Conservation (phyloP, 2,329 filamentous ascomycete genomes). For the Xylariaceae sp. region DNA sequence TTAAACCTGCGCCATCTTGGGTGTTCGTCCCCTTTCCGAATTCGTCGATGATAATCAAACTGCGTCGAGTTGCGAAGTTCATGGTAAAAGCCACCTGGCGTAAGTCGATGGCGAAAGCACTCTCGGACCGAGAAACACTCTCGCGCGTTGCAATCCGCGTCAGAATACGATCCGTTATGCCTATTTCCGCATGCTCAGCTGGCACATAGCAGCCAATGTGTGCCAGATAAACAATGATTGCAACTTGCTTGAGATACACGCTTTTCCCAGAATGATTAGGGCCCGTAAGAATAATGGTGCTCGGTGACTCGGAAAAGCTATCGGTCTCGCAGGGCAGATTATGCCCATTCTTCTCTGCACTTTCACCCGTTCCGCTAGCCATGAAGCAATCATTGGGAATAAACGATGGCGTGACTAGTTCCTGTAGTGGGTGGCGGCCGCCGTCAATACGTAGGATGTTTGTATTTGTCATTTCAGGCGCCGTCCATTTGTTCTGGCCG, state of each 20-base stretch:
- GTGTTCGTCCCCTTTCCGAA: slow-evolving; percentile 65
- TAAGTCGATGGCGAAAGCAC: slow-evolving; percentile 69
- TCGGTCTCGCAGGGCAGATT: slow-evolving; percentile 8
- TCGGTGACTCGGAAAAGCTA: slow-evolving; percentile 40
- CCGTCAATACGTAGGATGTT: slow-evolving; percentile 68
- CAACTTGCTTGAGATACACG: slow-evolving; percentile 88
- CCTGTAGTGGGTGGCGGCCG: slow-evolving; percentile 85
- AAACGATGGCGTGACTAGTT: slow-evolving; percentile 72
- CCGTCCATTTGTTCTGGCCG: slow-evolving; percentile 62
- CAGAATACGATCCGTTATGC: slow-evolving; percentile 87
- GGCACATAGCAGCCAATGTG: slow-evolving; percentile 92
- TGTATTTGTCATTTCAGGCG: slow-evolving; percentile 62
- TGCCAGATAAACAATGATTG: slow-evolving; percentile 84
- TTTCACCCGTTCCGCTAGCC: slow-evolving; percentile 48
- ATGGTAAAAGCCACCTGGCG: slow-evolving; percentile 78
- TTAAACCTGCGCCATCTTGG: slow-evolving; percentile 53
- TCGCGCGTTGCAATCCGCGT: slow-evolving; percentile 75
- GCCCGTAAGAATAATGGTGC: slow-evolving; percentile 76
- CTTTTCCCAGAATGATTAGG: slow-evolving; percentile 98
- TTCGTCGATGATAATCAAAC: slow-evolving; percentile 85
- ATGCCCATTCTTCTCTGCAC: slow-evolving; percentile 15
- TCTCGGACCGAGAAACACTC: slow-evolving; percentile 53
- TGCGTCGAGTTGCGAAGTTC: slow-evolving; percentile 66
- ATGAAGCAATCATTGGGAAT: slow-evolving; percentile 77
- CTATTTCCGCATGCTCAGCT: slow-evolving; percentile 67